A percentile compares a stretch with the other conserved stretches of the same genome.
Conservation (phyloP, 2,329 filamentous ascomycete species). For the Xylariaceae sp. region DNA sequence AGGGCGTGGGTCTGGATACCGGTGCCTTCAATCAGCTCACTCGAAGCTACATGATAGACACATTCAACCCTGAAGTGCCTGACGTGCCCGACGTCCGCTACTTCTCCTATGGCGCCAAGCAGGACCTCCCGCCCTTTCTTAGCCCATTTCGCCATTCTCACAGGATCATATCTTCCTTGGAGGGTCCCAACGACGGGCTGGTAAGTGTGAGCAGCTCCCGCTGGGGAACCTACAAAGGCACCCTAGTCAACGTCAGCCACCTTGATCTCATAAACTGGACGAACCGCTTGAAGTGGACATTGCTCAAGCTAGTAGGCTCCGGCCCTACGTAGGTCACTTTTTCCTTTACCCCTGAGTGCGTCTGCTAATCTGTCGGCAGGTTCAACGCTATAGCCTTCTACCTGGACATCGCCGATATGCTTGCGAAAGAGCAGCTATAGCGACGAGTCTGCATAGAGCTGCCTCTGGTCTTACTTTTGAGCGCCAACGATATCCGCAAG, state of each 20-base stretch:
- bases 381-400: slow-evolving; percentile 65
- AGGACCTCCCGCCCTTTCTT: slow-evolving; percentile 48
- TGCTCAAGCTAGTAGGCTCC: slow-evolving; percentile 46
- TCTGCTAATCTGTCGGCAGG: slow-evolving; percentile 24
- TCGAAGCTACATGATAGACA: slow-evolving; percentile 45
- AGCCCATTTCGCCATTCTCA: slow-evolving; percentile 55
- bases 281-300: slow-evolving; percentile 48
- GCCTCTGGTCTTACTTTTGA: too few species aligned
- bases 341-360: background rate
- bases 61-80: slow-evolving; percentile 51
- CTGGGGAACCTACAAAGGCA: slow-evolving; percentile 59
- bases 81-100: slow-evolving; percentile 48
- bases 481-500: too few species aligned
- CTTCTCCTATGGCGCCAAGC: slow-evolving; percentile 54
- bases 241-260: slow-evolving; percentile 53
- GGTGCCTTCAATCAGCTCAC: slow-evolving; percentile 56
- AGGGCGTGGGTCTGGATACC: slow-evolving; percentile 46
- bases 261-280: slow-evolving; percentile 63
- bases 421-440: slow-evolving; percentile 56
- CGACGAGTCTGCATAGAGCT: too few species aligned
- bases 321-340: slow-evolving; percentile 38
- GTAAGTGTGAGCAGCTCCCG: slow-evolving; percentile 56
- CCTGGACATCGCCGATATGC: slow-evolving; percentile 59
- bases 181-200: slow-evolving; percentile 59
- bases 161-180: slow-evolving; percentile 37